These are phyloP conservation scores for Prinsepia uniflora DNA, from an alignment of 306 rosid genomes.

Conservation along the genomic window DNA sequence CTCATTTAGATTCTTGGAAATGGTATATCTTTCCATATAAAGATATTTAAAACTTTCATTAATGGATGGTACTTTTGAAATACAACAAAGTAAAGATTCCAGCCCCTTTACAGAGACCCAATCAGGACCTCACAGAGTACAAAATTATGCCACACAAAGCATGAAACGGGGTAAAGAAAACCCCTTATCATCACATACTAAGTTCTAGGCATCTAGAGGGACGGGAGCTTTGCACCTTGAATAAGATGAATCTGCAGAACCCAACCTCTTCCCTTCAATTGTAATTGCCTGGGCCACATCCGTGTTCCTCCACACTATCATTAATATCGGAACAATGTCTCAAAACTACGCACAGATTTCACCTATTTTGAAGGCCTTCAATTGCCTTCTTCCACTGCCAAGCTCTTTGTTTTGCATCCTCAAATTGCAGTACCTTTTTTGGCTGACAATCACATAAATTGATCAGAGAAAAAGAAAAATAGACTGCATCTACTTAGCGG, in stretches of 20 bases:
- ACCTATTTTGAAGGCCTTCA: slow-evolving; percentile 94
- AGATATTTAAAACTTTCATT: slow-evolving; percentile 24
- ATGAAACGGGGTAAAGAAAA: slow-evolving; percentile 29
- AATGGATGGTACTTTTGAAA: slow-evolving; percentile 13
- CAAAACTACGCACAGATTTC: slow-evolving; percentile 39
- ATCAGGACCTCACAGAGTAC: slow-evolving; percentile 23
- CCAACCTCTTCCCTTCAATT: slow-evolving; percentile 40
- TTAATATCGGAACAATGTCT: slow-evolving; percentile 35
- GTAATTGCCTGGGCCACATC: slow-evolving; percentile 31
- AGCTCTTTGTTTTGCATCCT: slow-evolving; percentile 93
- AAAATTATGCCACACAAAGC: slow-evolving; percentile 33
- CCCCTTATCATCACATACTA: slow-evolving; percentile 7
- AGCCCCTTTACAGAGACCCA: slow-evolving; percentile 44
- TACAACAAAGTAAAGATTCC: slow-evolving; percentile 39
- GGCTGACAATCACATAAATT: slow-evolving; percentile 55
- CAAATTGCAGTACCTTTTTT: slow-evolving; percentile 78
- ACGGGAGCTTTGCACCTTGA: slow-evolving; percentile 28
- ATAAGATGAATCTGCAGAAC: slow-evolving; percentile 35
- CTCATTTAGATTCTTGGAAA: neutral
- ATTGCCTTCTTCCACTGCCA: slow-evolving; percentile 97
- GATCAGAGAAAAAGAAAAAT: slow-evolving; percentile 15
- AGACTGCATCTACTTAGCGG: neutral
- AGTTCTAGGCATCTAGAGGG: slow-evolving; percentile 31
- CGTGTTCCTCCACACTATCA: slow-evolving; percentile 42
- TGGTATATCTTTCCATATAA: neutral